phyloP scores from a whole-genome alignment of 768 basidiomycete species.

The Trametes sanguinea region DNA sequence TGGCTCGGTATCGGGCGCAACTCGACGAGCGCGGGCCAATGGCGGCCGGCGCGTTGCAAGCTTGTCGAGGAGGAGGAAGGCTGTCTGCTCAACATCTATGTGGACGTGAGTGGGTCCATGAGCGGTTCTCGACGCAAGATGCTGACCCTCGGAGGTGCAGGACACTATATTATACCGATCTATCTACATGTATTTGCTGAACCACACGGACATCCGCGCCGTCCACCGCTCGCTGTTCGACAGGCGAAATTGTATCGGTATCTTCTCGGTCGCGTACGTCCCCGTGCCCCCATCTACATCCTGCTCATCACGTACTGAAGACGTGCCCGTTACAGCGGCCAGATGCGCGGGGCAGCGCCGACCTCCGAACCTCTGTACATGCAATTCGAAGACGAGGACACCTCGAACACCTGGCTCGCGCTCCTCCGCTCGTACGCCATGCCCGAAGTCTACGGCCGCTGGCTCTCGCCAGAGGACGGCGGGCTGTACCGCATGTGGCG shows the following conservation, averaged over 20 bases:
- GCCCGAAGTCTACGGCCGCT: conserved; percentile 75
- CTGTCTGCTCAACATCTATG: conserved; percentile 71
- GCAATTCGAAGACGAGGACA: conserved; percentile 64
- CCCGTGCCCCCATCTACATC: background rate
- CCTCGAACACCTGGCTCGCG: conserved; percentile 73
- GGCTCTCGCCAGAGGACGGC: conserved; percentile 56
- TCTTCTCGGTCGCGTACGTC: conserved; percentile 62
- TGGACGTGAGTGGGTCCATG: conserved; percentile 55
- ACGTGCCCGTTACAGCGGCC: conserved; percentile 43
- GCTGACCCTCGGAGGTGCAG: conserved; percentile 37
- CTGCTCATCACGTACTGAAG: too few relatives aligned
- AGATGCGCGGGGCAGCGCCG: conserved; percentile 55
- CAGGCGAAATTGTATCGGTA: conserved; percentile 71
- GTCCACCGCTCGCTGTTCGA: conserved; percentile 77
- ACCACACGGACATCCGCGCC: conserved; percentile 79
- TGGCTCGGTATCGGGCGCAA: conserved; percentile 65
- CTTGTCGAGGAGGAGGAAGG: conserved; percentile 66
- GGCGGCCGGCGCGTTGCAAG: conserved; percentile 74
- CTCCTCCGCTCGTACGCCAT: conserved; percentile 79
- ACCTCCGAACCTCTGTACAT: conserved; percentile 72
- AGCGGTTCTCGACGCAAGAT: background rate
- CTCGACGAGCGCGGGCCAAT: conserved; percentile 55
- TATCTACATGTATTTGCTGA: conserved; percentile 68
- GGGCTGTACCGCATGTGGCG: conserved; percentile 89
- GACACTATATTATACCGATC: conserved; percentile 75